Base-by-base conservation (phyloP, 2,329 filamentous ascomycete genomes). In the Grosmannia huntii region DNA sequence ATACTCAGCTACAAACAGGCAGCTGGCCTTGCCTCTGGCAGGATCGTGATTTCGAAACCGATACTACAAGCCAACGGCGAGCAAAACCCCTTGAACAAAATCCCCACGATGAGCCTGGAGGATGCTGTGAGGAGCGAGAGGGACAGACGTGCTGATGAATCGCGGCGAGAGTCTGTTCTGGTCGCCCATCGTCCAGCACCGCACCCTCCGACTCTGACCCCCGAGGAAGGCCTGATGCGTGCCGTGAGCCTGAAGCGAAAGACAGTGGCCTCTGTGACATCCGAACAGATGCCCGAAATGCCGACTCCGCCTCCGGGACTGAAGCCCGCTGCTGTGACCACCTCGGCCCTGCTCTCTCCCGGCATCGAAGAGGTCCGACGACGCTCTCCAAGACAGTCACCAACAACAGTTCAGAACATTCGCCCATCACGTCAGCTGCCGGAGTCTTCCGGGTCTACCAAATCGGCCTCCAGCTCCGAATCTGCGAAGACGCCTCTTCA, bases 291-390 rank as follows among this genome's bases (percentile, higher is more conserved):
- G n/a, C n/a, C 23, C 38, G 11, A 21, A 10, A 11, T 14, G 28
- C 60, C 60, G 59, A 63, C 41, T 2, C 7, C 33, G 14, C 10
- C 63, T 23, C 65, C 58, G 56, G 67, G 57, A 64, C 69, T 64
- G 36, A 67, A 65, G 60, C 65, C 66, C 2, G 68, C 50, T 41
- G 75, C 72, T 1, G 69, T 68, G 14, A 75, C 74, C 4, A 76
- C 75, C 12, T 76, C 75, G 1, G 71, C 74, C 9, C 74, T 80
- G 64, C 66, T 78, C 7, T 82, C 80, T 4, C 79, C 79, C 0
- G 74, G 72, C 2, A 66, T 69, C 4, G 78, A 81, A 7, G 75
- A 75, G 50, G 63, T 82, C 31, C 73, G 79, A 12, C 73, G 76
- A 62, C 71, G 80, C 52, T 82, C 80, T 2, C 79, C 80, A 19